Evolutionary conservation across 2,329 filamentous ascomycete genomes (phyloP), one percentile per base, ranked within the genome.

Genomic region (Aspergillus tamarii): DNA sequence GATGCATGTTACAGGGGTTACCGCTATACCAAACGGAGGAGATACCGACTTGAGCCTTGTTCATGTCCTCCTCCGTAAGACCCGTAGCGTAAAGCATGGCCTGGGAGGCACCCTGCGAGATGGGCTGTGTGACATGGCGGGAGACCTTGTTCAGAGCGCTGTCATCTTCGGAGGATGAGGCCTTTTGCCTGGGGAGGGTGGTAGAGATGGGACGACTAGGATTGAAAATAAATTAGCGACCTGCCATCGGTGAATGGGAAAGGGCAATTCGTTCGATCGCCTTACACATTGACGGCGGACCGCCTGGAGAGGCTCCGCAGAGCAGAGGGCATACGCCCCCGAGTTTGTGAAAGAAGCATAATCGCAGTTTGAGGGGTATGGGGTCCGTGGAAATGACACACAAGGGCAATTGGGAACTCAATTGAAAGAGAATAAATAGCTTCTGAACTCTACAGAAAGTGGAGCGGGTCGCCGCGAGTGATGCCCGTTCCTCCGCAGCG

Each of bases 1-100:
- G 84, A 81, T 99, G 95, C 94, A 97, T 99, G 83, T 99, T 99
- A 85, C 95, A 99, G 30, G 95, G 95, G 82, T 99, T 99, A 63
- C 95, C 95, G 72, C 93, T 91, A 82, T 94, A 97, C 95, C 95
- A 99, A 65, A 98, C 94, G 7, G 94, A 97, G 48, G 94, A 96
- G 77, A 99, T 98, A 70, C 95, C 95, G 71, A 99, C 90, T 84
- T 99, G 96, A 30, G 95, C 91, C 84, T 98, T 99, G 83, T 91
- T 90, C 89, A 98, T 92, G 80, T 97, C 94, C 62, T 86, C 85
- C 75, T 96, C 92, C 48, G 83, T 88, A 73, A 99, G 84, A 60
- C 96, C 96, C 1, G 94, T 97, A 70, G 92, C 95, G 84, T 97
- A 99, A 62, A 99, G 86, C 96, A 99, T 99, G 68, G 96, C 95